These are phyloP conservation scores for Piedraia hortae DNA, from an alignment of 2,329 filamentous ascomycete genomes.

Conservation along the genomic window DNA sequence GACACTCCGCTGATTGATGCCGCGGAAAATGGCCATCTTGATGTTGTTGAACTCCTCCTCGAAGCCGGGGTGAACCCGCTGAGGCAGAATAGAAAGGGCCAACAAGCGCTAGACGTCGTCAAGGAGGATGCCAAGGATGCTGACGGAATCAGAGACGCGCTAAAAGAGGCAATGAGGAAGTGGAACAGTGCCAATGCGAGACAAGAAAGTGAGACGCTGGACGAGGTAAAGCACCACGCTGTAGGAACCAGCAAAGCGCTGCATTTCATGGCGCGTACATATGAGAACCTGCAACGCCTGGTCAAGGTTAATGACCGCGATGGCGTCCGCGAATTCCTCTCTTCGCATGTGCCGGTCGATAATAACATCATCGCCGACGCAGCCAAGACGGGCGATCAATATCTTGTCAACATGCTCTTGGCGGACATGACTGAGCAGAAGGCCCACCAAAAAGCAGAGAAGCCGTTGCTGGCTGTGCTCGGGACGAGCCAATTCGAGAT, in stretches of 20 bases:
- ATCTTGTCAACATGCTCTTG: conserved; percentile 48
- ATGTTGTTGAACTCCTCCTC: conserved; percentile 61
- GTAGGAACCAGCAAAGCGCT: conserved; percentile 14
- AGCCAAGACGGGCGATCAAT: conserved; percentile 69
- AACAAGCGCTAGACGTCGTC: conserved; percentile 70
- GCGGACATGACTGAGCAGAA: conserved; percentile 28
- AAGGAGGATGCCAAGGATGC: conserved; percentile 55
- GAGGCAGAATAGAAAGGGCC: conserved; percentile 70
- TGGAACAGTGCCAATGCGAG: conserved; percentile 16
- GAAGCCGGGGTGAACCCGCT: conserved; percentile 75
- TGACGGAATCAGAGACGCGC: conserved; percentile 31
- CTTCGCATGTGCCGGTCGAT: conserved; percentile 24
- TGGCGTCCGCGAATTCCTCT: conserved; percentile 22
- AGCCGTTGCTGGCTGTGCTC: conserved; percentile 82
- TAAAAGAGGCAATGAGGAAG: conserved; percentile 19
- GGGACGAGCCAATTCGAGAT: conserved; percentile 68
- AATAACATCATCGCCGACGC: conserved; percentile 73
- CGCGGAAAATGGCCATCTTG: conserved; percentile 79
- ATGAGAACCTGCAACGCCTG: conserved; percentile 21
- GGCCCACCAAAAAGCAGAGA: conserved; percentile 44
- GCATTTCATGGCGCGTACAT: conserved; percentile 22
- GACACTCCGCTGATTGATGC: conserved; percentile 91
- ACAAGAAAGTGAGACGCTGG: conserved; percentile 26
- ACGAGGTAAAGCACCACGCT: conserved; percentile 13
- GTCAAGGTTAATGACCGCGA: conserved; percentile 21